These are phyloP conservation scores for Penicillium sp. DNA, from an alignment of 2,329 filamentous ascomycete species.

Conservation along the genomic window DNA sequence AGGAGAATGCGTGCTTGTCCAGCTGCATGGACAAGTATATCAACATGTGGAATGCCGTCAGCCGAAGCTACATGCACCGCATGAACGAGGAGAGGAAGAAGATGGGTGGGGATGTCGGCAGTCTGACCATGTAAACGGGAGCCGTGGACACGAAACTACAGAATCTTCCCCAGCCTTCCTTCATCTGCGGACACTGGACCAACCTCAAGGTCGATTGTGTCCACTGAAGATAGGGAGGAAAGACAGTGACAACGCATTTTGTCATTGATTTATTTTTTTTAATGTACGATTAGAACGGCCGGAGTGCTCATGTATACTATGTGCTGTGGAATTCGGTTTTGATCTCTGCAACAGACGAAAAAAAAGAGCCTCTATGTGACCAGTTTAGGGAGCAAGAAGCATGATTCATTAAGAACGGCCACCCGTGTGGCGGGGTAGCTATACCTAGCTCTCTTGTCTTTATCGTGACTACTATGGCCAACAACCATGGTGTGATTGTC, in stretches of 20 bases:
- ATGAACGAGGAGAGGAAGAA: slow-evolving; percentile 54
- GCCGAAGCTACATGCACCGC: slow-evolving; percentile 58
- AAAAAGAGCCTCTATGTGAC: slow-evolving; percentile 9
- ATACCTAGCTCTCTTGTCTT: too few relatives aligned
- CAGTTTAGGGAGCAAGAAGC: too few relatives aligned
- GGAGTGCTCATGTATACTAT: slow-evolving; percentile 22
- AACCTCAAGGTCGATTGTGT: not conserved
- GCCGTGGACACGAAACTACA: not conserved
- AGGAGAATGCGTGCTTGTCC: slow-evolving; percentile 65
- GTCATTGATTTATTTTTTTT: too few relatives aligned
- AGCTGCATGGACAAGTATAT: slow-evolving; percentile 84
- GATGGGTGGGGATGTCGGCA: slow-evolving; percentile 22
- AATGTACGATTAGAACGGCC: slow-evolving; percentile 21
- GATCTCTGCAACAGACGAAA: slow-evolving; percentile 7
- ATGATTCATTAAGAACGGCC: too few relatives aligned
- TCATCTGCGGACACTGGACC: not conserved
- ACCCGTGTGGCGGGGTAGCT: too few relatives aligned
- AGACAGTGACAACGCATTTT: too few relatives aligned
- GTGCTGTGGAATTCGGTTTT: slow-evolving; percentile 12
- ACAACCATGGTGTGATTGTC: too few relatives aligned
- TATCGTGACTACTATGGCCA: too few relatives aligned
- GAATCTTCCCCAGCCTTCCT: too few relatives aligned
- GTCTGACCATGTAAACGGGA: slow-evolving; percentile 5
- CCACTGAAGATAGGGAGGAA: too few relatives aligned
- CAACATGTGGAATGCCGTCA: slow-evolving; percentile 69